Percentiles rank a stretch among this genome's conserved stretches.
These are phyloP conservation scores for Fonsecaea monophora DNA, from an alignment of 2,329 filamentous ascomycete genomes.

Conservation along the genomic window DNA sequence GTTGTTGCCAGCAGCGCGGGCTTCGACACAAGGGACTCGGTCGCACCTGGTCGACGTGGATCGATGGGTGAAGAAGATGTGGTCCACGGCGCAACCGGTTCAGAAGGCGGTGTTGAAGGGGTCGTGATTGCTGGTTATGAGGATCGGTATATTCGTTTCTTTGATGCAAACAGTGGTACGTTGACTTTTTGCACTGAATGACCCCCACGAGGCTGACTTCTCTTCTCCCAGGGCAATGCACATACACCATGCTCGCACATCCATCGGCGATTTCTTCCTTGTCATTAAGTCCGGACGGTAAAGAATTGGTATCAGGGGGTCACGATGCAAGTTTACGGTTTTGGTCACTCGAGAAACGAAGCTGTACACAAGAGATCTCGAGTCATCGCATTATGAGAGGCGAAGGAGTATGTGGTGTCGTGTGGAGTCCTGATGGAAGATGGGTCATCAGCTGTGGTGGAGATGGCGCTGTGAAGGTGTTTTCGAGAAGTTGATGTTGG, in stretches of 20 bases:
- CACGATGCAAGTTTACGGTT: conserved; percentile 95
- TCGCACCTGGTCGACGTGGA: conserved; percentile 68
- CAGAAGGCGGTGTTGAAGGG: conserved; percentile 82
- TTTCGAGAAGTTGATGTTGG: conserved; percentile 44
- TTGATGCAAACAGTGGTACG: conserved; percentile 96
- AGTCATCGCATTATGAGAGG: conserved; percentile 93
- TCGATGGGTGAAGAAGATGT: conserved; percentile 75
- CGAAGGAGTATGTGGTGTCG: conserved; percentile 90
- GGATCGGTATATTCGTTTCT: conserved; percentile 94
- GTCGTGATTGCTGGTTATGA: conserved; percentile 97
- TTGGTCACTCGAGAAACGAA: conserved; percentile 95
- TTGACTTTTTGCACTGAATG: conserved; percentile 9
- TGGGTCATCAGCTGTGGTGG: conserved; percentile 95
- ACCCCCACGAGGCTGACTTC: conserved; percentile 28
- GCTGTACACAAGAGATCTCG: conserved; percentile 93
- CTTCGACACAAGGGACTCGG: conserved; percentile 69
- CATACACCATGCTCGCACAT: conserved; percentile 97
- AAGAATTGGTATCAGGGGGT: conserved; percentile 92
- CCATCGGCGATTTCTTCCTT: conserved; percentile 90
- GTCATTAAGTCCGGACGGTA: conserved; percentile 88
- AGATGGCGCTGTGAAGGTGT: conserved; percentile 96
- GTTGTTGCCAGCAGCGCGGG: conserved; percentile 86
- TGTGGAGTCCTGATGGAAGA: conserved; percentile 93
- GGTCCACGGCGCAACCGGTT: conserved; percentile 81
- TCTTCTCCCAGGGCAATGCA: conserved; percentile 80